Conservation (phyloP, 768 basidiomycete genomes). For the Xerocomellus chrysenteron region DNA sequence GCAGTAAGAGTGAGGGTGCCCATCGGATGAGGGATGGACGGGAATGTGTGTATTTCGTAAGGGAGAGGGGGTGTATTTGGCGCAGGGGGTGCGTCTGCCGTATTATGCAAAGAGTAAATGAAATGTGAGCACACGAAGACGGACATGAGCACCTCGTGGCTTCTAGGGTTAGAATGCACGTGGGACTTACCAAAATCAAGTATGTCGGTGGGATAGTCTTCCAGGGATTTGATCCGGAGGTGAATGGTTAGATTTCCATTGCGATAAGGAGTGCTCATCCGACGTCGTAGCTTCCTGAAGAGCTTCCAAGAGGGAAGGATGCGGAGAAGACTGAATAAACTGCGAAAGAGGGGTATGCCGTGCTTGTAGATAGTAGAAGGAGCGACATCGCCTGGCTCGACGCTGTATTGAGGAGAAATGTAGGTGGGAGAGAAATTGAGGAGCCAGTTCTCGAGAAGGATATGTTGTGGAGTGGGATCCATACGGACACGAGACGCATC, state of each 20-base stretch:
- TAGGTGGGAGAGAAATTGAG: constrained; percentile 44
- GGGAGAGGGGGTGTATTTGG: constrained; percentile 40
- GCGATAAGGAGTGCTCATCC: constrained; percentile 36
- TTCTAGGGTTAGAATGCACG: constrained; percentile 28
- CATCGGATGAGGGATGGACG: constrained; percentile 64
- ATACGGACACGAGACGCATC: constrained; percentile 61
- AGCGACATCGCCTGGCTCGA: constrained; percentile 48
- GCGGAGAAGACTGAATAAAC: constrained; percentile 64
- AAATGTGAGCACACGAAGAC: constrained; percentile 14
- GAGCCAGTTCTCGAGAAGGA: constrained; percentile 73
- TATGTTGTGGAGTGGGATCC: constrained; percentile 64
- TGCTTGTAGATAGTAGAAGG: constrained; percentile 84
- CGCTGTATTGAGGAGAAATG: constrained; percentile 16
- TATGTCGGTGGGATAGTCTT: constrained; percentile 28
- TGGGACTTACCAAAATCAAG: constrained; percentile 39
- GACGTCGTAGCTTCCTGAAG: constrained; percentile 54
- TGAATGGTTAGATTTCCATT: constrained; percentile 49
- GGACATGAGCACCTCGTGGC: constrained; percentile 34
- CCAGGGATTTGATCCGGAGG: constrained; percentile 42
- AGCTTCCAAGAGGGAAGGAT: constrained; percentile 78
- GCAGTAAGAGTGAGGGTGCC: constrained; percentile 62
- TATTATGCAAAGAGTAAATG: constrained; percentile 8
- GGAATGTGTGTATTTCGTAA: constrained; percentile 59
- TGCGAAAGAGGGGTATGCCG: constrained; percentile 78
- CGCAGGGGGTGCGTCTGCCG: constrained; percentile 41